Base-by-base conservation (phyloP, 73 alveolate species). In the Paramecium tetraurelia region DNA sequence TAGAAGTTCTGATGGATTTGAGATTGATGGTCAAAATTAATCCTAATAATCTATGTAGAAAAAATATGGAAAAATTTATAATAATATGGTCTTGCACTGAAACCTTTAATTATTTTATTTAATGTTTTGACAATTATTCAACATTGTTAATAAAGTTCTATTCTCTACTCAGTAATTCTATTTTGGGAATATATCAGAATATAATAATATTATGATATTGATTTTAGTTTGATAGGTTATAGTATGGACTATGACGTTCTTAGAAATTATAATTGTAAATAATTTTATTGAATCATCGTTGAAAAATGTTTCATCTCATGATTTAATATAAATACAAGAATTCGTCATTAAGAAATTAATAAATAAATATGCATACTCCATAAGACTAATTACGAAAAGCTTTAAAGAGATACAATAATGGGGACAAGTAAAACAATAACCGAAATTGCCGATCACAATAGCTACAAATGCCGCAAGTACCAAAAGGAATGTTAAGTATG, bases 401-500 rank as follows among this genome's bases (percentile, higher is more conserved):
- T 33, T 33, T 68, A 68, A 68, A 68, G 46, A 68, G 46, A 68
- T 68, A 31, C 20, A 27, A 68, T 33, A 27, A 68, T 68, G 84
- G 46, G 20, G 40, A 68, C 6, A 33, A 33, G 48, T 31, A 68
- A 68, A 68, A 68, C 84, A 68, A 68, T 68, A 68, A 68, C 84
- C 40, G 46, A 31, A 68, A 68, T 31, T 68, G 50, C 16, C 40
- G 46, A 3, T 68, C 84, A 7, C 50, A 68, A 11, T 31, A 68
- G 46, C 27, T 68, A 12, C 16, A 27, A 27, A 68, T 68, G 84
- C 87, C 87, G 9, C 59, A 75, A 36, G 87, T 75, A 7, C 87
- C 87, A 31, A 75, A 75, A 36, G 87, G 87, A 44, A 75, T 75
- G 87, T 27, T 75, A 4, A 36, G 68, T 40, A 75, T 75, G 87